These are phyloP conservation scores for Cladophialophora exuberans DNA, from an alignment of 2,329 filamentous ascomycete species.

Conservation along the genomic window DNA sequence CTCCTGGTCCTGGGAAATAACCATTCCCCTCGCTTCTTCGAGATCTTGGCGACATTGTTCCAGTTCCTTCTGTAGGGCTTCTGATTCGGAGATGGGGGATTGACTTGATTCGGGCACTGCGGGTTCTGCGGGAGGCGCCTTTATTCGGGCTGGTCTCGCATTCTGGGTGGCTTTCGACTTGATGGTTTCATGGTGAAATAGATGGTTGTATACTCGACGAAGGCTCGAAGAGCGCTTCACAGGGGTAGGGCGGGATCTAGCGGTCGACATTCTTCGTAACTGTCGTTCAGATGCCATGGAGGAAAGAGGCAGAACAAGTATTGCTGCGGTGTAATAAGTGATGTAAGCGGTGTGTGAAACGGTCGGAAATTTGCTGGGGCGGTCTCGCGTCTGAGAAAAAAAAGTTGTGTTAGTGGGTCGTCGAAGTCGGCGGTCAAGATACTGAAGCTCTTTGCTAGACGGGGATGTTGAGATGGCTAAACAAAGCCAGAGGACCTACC, in stretches of 20 bases:
- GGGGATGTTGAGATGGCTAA: neutral
- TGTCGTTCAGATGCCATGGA: conserved; percentile 29
- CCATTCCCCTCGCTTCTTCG: conserved; percentile 25
- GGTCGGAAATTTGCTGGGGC: conserved; percentile 14
- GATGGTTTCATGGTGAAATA: conserved; percentile 23
- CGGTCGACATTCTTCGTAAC: conserved; percentile 25
- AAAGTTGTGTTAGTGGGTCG: too few relatives aligned
- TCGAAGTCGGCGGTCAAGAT: too few relatives aligned
- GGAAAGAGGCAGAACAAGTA: neutral
- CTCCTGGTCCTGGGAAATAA: conserved; percentile 27
- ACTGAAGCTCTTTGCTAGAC: neutral
- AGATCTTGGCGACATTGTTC: conserved; percentile 30
- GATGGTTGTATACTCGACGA: conserved; percentile 27
- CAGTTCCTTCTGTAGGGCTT: conserved; percentile 23
- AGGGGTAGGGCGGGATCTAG: conserved; percentile 17
- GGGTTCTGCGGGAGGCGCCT: conserved; percentile 11
- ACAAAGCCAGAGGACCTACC: neutral
- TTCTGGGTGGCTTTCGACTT: neutral
- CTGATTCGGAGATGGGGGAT: conserved; percentile 6
- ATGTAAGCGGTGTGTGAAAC: conserved; percentile 8
- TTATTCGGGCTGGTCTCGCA: neutral
- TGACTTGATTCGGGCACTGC: conserved; percentile 4
- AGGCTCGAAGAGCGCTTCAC: conserved; percentile 27
- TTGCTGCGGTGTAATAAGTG: conserved; percentile 7
- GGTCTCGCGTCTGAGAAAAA: conserved; percentile 21